Base-by-base conservation (phyloP, 371 early-diverging fungal genomes). In the Actinomortierella ambigua region DNA sequence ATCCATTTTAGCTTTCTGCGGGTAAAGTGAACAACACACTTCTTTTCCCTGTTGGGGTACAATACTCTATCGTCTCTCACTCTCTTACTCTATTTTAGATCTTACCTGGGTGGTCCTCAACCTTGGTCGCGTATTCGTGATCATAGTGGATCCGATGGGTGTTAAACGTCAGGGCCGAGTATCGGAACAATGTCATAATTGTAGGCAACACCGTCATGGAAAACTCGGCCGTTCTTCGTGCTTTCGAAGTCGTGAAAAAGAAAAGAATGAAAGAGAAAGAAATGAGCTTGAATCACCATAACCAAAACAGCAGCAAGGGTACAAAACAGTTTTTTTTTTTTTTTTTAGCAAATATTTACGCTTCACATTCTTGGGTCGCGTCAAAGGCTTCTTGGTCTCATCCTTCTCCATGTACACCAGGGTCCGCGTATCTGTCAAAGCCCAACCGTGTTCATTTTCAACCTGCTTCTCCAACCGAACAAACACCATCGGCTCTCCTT, bases 91-190 rank as follows among this genome's bases (percentile, higher is more conserved):
- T 44, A n/a, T 44, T 44, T 44, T 44, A 20, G 3, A 20, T 4
- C 43, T 51, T 76, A 83, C 86, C 85, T 50, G 88, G 85, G 56
- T 93, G 92, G 15, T 85, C 85, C 66, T 95, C 95, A 5, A 83
- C 67, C 20, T 82, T 64, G 24, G 81, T 79, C n/a, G 90, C 85
- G 64, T 93, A 93, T 2, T 62, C 61, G 42, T 82, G 76, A 66
- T 95, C 93, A 76, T 88, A 94, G 67, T 94, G 95, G 48, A 95
- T 93, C 29, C 81, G 81, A 67, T 95, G 95, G 48, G 87, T 86
- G 70, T 94, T 94, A 77, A 90, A 95, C 2, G 92, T 91, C 53
- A 94, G 59, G 17, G 95, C 94, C 22, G 93, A 93, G 76, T 90
- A 95, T 26, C 94, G 76, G 77, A 95, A 95, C 28, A 94, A 71